phyloP scores from a whole-genome alignment of 371 early-diverging fungal species.

The Circinella minor region DNA sequence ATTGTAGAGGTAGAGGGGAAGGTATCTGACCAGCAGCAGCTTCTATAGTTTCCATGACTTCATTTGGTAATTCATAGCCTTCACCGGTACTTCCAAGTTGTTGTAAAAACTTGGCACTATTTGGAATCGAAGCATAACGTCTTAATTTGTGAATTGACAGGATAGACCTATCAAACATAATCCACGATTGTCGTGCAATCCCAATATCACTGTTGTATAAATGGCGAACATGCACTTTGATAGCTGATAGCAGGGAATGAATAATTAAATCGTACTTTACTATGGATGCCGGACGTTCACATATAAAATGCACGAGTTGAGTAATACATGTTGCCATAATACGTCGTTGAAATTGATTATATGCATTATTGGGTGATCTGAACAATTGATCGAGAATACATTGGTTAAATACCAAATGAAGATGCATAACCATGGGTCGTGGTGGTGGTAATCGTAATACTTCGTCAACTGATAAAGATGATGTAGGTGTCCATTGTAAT shows the following conservation, averaged over 20 bases:
- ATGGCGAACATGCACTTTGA: constrained; percentile 32
- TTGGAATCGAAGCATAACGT: constrained; percentile 38
- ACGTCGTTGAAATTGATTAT: constrained; percentile 27
- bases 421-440: constrained; percentile 23
- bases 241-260: constrained; percentile 29
- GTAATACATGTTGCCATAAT: constrained; percentile 39
- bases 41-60: background rate
- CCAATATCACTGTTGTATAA: constrained; percentile 28
- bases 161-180: constrained; percentile 37
- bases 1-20: background rate
- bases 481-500: constrained; percentile 38
- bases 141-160: constrained; percentile 31
- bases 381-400: constrained; percentile 21
- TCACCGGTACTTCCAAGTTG: constrained; percentile 26
- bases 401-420: constrained; percentile 33
- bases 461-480: constrained; percentile 22
- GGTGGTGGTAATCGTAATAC: constrained; percentile 31
- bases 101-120: constrained; percentile 41
- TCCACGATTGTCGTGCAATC: constrained; percentile 40
- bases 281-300: constrained; percentile 29
- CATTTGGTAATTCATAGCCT: constrained; percentile 4
- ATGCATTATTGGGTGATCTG: constrained; percentile 24
- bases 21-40: background rate
- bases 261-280: constrained; percentile 38
- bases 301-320: constrained; percentile 33